Conservation (phyloP, 73 alveolate species). For the Paramecium sexaurelia region DNA sequence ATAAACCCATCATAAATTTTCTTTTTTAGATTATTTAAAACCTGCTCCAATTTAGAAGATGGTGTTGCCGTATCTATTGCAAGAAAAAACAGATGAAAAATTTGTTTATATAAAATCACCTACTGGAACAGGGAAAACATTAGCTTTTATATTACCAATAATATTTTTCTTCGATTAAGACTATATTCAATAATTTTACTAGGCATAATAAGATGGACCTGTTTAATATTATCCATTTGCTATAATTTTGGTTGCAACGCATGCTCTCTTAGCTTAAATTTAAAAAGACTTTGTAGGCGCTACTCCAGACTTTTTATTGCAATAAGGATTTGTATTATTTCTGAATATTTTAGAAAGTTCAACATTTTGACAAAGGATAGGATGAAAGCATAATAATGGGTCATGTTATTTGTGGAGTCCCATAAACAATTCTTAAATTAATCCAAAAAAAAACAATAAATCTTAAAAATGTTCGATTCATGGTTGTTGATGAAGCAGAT, state of each 20-base stretch:
- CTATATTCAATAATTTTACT: not conserved
- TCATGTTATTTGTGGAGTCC: constrained; percentile 52
- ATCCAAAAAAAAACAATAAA: constrained; percentile 10
- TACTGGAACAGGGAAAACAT: constrained; percentile 51
- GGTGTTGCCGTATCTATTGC: constrained; percentile 38
- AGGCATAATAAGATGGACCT: not conserved
- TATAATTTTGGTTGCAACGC: constrained; percentile 18
- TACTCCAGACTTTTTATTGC: not conserved
- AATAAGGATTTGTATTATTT: constrained; percentile 18
- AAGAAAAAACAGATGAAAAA: constrained; percentile 35
- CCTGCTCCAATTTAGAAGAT: constrained; percentile 50
- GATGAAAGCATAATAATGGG: constrained; percentile 17
- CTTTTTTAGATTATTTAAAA: not conserved
- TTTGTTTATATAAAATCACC: constrained; percentile 52
- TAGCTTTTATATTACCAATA: constrained; percentile 26
- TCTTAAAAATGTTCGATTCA: constrained; percentile 5
- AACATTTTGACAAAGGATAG: constrained; percentile 28
- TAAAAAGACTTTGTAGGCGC: constrained; percentile 32
- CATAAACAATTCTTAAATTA: not conserved
- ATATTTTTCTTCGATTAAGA: constrained; percentile 31
- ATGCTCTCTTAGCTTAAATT: constrained; percentile 26
- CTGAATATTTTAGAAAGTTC: not conserved
- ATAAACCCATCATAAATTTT: not conserved
- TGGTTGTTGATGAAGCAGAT: constrained; percentile 53
- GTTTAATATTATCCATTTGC: constrained; percentile 43